Evolutionary conservation across 2,329 filamentous ascomycete species (phyloP), one percentile per base, ranked within the genome.

Genomic region (Claviceps citrina): DNA sequence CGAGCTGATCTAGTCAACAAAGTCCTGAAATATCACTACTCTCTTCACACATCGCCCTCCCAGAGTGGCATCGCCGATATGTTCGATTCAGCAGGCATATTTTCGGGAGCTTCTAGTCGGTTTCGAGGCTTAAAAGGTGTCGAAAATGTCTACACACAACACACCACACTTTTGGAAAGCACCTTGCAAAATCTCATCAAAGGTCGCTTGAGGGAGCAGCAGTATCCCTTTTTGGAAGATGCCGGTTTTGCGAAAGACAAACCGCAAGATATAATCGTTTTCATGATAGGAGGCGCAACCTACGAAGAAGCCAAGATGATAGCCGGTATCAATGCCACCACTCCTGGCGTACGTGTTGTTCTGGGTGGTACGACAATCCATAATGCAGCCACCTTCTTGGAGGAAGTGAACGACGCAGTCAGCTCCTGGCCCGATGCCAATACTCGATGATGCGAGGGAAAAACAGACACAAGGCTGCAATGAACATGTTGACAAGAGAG

Each of bases 141-240:
- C 1, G 93, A 98, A 58, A 98, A 98, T 51, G 91, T 98, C 22
- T 98, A 98, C 58, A 98, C 91, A 0, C 93, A 98, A 58, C 91
- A 98, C 59, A 93, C 85, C 5, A 86, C 93, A 0, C 71, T 85
- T 18, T 62, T 98, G 13, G 87, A 95, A 58, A 73, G 74, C 19
- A 96, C 86, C 0, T 64, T 98, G 15, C 89, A 95, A 55, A 89
- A 89, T 51, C 67, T 98, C 38, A 87, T 96, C 64, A 95, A 94
- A 56, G 93, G 91, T 0, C 76, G 83, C 24, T 62, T 98, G 43
- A 81, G 78, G 51, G 84, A 93, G 52, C 75, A 86, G 47, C 76
- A 91, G 46, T 96, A 93, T 54, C 93, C 91, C 0, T 98, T 96
- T 54, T 74, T 96, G 5, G 91, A 96, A 50, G 85, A 84, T 6